Evolutionary conservation across 768 basidiomycete genomes (phyloP).

Genomic region (Sporobolomyces roseus): DNA sequence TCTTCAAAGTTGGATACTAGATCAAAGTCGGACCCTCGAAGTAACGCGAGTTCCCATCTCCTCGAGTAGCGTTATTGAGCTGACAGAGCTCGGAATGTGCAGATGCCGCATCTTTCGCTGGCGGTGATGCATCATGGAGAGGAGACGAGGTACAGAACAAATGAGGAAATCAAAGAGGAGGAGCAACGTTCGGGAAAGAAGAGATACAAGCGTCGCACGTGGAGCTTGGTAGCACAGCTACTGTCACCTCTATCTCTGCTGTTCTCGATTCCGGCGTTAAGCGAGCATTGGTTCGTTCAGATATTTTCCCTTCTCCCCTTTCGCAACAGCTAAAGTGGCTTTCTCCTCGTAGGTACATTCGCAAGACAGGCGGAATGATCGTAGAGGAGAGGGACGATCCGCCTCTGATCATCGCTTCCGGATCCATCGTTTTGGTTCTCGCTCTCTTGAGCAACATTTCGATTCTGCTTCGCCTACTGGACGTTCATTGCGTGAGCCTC

Average conservation of each 20-base stretch:
- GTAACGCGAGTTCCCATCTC: too few species aligned
- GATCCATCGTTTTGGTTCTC: background rate
- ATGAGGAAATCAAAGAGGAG: background rate
- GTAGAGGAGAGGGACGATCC: conserved; percentile 9
- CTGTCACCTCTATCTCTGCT: background rate
- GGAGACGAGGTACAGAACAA: background rate
- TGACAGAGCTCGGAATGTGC: too few species aligned
- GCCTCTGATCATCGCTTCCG: conserved; percentile 12
- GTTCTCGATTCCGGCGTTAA: background rate
- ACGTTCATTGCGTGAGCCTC: conserved; percentile 22
- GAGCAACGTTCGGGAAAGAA: too few species aligned
- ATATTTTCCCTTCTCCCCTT: background rate
- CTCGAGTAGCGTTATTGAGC: too few species aligned
- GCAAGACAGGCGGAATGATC: background rate
- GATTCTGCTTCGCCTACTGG: conserved; percentile 23
- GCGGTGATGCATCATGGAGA: background rate
- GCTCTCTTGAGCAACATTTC: conserved; percentile 15
- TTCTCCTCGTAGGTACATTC: conserved; percentile 17
- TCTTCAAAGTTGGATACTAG: too few species aligned
- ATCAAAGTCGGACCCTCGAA: too few species aligned
- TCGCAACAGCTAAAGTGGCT: background rate
- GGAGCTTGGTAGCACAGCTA: background rate
- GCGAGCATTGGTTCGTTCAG: background rate
- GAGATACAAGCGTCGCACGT: background rate
- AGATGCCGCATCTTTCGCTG: conserved; percentile 7